phyloP scores from a whole-genome alignment of 768 basidiomycete species.

The Mycena maculata region DNA sequence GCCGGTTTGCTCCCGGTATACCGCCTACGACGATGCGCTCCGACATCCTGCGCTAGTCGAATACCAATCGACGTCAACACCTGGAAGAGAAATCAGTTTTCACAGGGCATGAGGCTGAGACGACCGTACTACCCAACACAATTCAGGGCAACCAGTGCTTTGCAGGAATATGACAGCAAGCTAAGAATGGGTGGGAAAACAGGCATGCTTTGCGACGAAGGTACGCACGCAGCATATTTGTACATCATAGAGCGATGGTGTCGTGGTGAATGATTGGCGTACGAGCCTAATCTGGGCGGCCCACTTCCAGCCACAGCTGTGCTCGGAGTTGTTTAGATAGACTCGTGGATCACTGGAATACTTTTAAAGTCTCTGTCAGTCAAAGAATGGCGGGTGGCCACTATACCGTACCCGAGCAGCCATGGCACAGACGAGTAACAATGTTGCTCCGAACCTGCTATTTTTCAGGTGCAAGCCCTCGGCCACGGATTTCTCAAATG shows the following conservation, averaged over 20 bases:
- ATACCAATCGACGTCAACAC: conserved; percentile 32
- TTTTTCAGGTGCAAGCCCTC: conserved; percentile 47
- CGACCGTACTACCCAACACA: conserved; percentile 45
- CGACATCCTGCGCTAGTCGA: conserved; percentile 32
- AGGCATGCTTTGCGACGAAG: conserved; percentile 36
- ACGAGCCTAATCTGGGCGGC: conserved; percentile 48
- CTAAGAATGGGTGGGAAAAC: conserved; percentile 33
- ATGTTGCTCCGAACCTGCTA: conserved; percentile 46
- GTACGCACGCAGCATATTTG: conserved; percentile 47
- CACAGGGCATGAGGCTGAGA: no score
- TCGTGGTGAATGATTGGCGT: conserved; percentile 45
- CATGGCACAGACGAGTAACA: conserved; percentile 56
- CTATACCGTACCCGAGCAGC: conserved; percentile 53
- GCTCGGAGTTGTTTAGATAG: conserved; percentile 42
- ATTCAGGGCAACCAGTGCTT: conserved; percentile 39
- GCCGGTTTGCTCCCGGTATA: conserved; percentile 32
- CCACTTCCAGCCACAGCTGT: conserved; percentile 41
- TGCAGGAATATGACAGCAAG: conserved; percentile 39
- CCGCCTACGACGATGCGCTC: conserved; percentile 28
- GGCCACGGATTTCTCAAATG: conserved; percentile 46
- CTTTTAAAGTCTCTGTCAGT: background rate
- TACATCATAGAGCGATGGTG: conserved; percentile 52
- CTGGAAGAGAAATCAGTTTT: background rate
- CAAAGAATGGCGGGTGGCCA: background rate
- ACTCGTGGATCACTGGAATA: conserved; percentile 52